These are phyloP conservation scores for Santalum album DNA, from an alignment of 164 flowering plant species.

Conservation along the genomic window DNA sequence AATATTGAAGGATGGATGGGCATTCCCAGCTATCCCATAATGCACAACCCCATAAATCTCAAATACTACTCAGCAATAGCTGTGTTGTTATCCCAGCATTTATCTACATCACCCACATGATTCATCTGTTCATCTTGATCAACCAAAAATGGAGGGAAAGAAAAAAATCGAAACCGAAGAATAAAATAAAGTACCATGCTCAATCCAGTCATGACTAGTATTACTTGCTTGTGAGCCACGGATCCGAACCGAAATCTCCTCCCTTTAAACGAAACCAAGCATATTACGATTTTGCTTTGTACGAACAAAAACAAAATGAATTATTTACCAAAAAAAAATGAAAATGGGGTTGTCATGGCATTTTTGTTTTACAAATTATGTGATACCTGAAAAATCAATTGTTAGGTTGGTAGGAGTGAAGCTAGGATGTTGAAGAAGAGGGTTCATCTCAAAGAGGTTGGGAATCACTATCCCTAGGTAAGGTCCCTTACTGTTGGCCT, in stretches of 20 bases:
- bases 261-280: too few relatives aligned
- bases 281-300: too few relatives aligned
- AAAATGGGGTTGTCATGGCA: too few relatives aligned
- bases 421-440: slow-evolving; percentile 52
- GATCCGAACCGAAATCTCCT: background rate
- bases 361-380: too few relatives aligned
- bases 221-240: background rate
- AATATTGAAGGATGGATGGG: slow-evolving; percentile 44
- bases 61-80: slow-evolving; percentile 40
- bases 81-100: slow-evolving; percentile 62
- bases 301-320: too few relatives aligned
- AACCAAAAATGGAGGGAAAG: too few relatives aligned
- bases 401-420: slow-evolving; percentile 19
- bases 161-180: too few relatives aligned
- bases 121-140: too few relatives aligned
- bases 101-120: too few relatives aligned
- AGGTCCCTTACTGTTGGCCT: slow-evolving; percentile 48
- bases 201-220: background rate
- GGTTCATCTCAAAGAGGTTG: slow-evolving; percentile 48
- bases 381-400: too few relatives aligned
- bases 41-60: slow-evolving; percentile 54
- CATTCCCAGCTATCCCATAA: slow-evolving; percentile 79
- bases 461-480: slow-evolving; percentile 50
- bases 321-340: too few relatives aligned
- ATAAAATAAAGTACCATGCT: too few relatives aligned